Conservation (phyloP, 768 basidiomycete species). For the Trametopsis cervina region DNA sequence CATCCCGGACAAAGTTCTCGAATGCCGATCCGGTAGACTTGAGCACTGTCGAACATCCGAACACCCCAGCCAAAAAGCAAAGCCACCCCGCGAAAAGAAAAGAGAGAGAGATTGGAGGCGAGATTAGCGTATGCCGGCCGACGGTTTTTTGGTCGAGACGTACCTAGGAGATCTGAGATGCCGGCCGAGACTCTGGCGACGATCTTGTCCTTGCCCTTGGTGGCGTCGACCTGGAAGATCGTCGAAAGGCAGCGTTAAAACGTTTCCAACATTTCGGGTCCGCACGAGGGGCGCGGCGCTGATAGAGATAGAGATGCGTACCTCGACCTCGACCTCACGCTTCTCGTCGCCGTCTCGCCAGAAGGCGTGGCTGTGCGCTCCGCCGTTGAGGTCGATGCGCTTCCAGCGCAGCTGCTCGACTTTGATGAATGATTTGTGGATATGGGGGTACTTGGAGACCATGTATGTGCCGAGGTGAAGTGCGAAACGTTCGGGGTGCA, state of each 20-base stretch:
- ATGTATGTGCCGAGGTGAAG: slow-evolving; percentile 82
- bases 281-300: no score
- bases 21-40: slow-evolving; percentile 89
- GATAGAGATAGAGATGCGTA: slow-evolving; percentile 1
- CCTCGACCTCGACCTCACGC: slow-evolving; percentile 36
- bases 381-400: slow-evolving; percentile 46
- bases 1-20: slow-evolving; percentile 72
- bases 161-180: slow-evolving; percentile 75
- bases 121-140: no score
- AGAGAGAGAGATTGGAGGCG: not conserved
- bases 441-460: slow-evolving; percentile 72
- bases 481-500: slow-evolving; percentile 79
- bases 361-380: slow-evolving; percentile 75
- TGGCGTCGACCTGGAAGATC: slow-evolving; percentile 52
- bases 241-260: not conserved
- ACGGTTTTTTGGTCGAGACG: slow-evolving; percentile 16
- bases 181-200: slow-evolving; percentile 61
- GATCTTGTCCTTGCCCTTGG: slow-evolving; percentile 53
- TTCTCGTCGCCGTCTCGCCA: slow-evolving; percentile 89
- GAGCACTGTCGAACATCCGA: no score
- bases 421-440: slow-evolving; percentile 61
- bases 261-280: no score
- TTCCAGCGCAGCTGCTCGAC: slow-evolving; percentile 82
- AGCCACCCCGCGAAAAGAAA: not conserved
- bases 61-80: no score